Evolutionary conservation across 2,329 filamentous ascomycete genomes (phyloP).

Genomic region (Aspergillus niger): DNA sequence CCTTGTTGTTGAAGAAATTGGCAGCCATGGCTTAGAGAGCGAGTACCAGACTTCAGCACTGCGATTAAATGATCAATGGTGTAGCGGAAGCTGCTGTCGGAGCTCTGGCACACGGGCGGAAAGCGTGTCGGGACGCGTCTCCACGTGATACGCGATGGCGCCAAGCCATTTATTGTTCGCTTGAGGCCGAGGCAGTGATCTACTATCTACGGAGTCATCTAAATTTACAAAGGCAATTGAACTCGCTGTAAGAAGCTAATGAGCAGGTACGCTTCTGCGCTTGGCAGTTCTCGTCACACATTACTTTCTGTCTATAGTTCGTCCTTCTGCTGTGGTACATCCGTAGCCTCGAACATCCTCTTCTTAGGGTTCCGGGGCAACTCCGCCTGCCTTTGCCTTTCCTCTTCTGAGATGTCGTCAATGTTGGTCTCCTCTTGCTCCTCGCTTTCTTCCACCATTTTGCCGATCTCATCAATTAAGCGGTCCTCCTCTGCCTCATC

Average conservation of each 20-base stretch:
- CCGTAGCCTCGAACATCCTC: constrained; percentile 49
- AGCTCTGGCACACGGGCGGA: constrained; percentile 12
- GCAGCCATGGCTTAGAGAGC: constrained; percentile 57
- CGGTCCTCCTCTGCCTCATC: constrained; percentile 32
- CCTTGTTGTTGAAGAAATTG: constrained; percentile 94
- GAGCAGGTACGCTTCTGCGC: background rate
- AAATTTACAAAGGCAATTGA: background rate
- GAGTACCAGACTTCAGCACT: background rate
- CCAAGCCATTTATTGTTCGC: constrained; percentile 25
- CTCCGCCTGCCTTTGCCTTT: constrained; percentile 39
- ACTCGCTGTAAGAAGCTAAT: background rate
- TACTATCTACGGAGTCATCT: background rate
- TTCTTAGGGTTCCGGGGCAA: constrained; percentile 51
- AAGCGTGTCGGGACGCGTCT: constrained; percentile 34
- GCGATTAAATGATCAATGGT: background rate
- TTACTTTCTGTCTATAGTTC: constrained; percentile 34
- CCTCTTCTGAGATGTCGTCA: constrained; percentile 40
- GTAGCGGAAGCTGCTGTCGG: background rate
- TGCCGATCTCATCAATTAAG: constrained; percentile 45
- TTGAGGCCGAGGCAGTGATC: background rate
- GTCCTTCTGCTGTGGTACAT: constrained; percentile 39
- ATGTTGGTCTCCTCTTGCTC: constrained; percentile 31
- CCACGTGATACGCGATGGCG: constrained; percentile 36
- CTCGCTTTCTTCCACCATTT: constrained; percentile 37
- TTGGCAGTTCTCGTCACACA: background rate